These are phyloP conservation scores for Colletotrichum graminicola DNA, from an alignment of 2,329 filamentous ascomycete genomes.

Conservation along the genomic window DNA sequence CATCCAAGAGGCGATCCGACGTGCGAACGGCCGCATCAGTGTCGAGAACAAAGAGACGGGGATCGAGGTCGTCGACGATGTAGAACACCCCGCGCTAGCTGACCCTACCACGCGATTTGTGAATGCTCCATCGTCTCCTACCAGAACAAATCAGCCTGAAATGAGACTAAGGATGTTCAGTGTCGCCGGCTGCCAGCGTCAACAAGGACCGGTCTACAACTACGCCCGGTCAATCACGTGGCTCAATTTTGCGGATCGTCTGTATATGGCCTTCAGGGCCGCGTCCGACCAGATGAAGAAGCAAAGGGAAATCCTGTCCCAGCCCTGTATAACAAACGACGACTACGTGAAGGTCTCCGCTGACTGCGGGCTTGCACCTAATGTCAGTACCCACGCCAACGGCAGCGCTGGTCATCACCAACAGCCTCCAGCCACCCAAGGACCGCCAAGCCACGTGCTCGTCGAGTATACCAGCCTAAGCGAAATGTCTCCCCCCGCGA, in stretches of 20 bases:
- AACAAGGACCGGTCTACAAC: slow-evolving; percentile 43
- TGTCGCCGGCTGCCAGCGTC: slow-evolving; percentile 42
- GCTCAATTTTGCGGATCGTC: slow-evolving; percentile 41
- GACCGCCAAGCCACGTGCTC: background rate
- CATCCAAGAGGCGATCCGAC: slow-evolving; percentile 31
- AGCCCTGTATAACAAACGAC: background rate
- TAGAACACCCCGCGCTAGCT: background rate
- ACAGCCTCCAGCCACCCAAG: background rate
- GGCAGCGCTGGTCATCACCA: background rate
- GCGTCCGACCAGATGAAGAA: background rate
- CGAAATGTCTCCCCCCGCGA: background rate
- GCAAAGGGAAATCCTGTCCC: background rate
- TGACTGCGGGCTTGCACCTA: background rate
- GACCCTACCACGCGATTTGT: background rate
- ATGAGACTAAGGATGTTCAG: slow-evolving; percentile 13
- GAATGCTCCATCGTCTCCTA: background rate
- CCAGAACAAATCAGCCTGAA: background rate
- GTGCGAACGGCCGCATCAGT: slow-evolving; percentile 10
- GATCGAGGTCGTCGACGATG: background rate
- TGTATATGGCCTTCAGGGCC: slow-evolving; percentile 35
- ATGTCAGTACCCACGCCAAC: background rate
- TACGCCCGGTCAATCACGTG: slow-evolving; percentile 43
- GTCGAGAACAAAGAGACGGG: background rate
- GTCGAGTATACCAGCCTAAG: background rate
- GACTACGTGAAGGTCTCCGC: background rate